phyloP scores from a whole-genome alignment of 352 stramenopile genomes.

The Discostella stelligera region DNA sequence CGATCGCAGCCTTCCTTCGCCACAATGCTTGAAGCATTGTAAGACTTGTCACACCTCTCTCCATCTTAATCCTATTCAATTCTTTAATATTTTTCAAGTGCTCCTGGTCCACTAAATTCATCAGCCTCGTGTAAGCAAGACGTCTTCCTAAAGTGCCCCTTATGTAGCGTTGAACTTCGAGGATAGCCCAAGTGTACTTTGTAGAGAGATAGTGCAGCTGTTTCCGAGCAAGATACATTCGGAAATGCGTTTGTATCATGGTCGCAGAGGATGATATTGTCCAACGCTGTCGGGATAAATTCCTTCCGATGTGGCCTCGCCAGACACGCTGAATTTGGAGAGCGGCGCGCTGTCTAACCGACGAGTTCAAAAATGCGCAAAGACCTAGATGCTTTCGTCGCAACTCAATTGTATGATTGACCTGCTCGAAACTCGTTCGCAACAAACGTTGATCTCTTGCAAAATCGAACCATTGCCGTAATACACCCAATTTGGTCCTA shows the following conservation, averaged over 20 bases:
- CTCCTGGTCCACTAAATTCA: conserved; percentile 34
- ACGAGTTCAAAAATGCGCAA: conserved; percentile 13
- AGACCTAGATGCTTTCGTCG: conserved; percentile 17
- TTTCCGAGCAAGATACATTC: conserved; percentile 38
- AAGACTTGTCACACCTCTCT: conserved; percentile 33
- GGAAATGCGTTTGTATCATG: conserved; percentile 35
- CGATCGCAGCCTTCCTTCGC: conserved; percentile 25
- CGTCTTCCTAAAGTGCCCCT: conserved; percentile 38
- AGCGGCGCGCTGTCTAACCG: neutral
- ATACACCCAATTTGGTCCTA: conserved; percentile 15
- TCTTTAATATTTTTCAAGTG: conserved; percentile 36
- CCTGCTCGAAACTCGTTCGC: conserved; percentile 18
- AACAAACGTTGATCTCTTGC: conserved; percentile 18
- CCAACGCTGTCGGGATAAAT: conserved; percentile 6
- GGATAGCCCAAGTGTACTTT: conserved; percentile 24
- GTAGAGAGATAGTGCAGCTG: conserved; percentile 11
- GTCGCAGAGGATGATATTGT: conserved; percentile 31
- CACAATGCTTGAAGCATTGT: conserved; percentile 33
- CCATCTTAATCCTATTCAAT: conserved; percentile 20
- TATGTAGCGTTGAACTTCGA: conserved; percentile 40
- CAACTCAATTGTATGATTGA: conserved; percentile 15
- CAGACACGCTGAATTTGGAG: conserved; percentile 27
- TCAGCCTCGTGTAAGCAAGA: conserved; percentile 37
- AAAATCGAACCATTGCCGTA: conserved; percentile 9
- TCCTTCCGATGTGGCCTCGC: conserved; percentile 33